These are phyloP conservation scores for Pulveroboletus sp. DNA, from an alignment of 768 basidiomycete species.

Conservation along the genomic window DNA sequence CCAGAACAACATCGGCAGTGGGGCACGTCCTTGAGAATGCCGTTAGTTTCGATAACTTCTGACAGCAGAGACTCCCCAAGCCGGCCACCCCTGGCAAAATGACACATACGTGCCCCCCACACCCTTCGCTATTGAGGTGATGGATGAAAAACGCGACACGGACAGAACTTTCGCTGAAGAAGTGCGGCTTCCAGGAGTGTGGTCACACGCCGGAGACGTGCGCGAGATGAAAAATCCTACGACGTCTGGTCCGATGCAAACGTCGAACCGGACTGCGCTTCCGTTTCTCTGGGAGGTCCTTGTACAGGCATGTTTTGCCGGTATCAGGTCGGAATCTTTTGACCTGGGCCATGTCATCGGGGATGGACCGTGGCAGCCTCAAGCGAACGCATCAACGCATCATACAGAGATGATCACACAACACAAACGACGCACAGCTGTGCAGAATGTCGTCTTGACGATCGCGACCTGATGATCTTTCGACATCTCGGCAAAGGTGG, in stretches of 20 bases:
- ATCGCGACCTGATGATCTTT: neutral
- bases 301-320: neutral
- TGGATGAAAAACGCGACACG: neutral
- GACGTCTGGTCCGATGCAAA: neutral
- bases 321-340: conserved; percentile 1
- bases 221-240: neutral
- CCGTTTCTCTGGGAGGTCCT: neutral
- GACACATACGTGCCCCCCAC: neutral
- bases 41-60: conserved; percentile 2
- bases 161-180: no score
- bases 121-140: neutral
- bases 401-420: neutral
- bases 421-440: neutral
- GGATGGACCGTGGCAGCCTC: neutral
- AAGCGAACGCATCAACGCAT: neutral
- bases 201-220: neutral
- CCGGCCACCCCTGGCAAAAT: neutral
- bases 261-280: neutral
- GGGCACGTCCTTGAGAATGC: conserved; percentile 5
- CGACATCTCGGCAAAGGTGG: no score
- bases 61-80: neutral
- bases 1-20: conserved; percentile 2
- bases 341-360: neutral
- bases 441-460: neutral
- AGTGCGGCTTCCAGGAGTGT: neutral